These are phyloP conservation scores for Cladophialophora exuberans DNA, from an alignment of 2,329 filamentous ascomycete genomes.

Conservation along the genomic window DNA sequence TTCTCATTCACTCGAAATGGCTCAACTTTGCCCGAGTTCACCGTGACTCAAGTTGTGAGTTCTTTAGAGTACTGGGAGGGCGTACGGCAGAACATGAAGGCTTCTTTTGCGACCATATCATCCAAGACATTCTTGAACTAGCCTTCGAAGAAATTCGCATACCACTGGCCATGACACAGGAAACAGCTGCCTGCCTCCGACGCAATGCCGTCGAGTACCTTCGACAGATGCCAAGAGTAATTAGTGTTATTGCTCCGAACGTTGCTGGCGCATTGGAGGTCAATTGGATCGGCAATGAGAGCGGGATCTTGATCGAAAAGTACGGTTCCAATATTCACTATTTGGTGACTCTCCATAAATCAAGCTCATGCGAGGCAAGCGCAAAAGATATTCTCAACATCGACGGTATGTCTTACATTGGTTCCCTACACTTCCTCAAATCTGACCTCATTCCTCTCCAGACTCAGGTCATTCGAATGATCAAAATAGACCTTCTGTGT, in stretches of 20 bases:
- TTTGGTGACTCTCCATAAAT: conserved; percentile 17
- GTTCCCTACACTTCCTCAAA: neutral
- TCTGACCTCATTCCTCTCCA: neutral
- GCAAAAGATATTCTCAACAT: conserved; percentile 9
- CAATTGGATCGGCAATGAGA: conserved; percentile 24
- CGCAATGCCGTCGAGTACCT: conserved; percentile 10
- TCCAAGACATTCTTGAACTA: conserved; percentile 21
- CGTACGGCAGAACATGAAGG: neutral
- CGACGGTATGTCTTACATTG: conserved; percentile 4
- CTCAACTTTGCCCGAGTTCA: conserved; percentile 29
- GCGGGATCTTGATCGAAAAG: conserved; percentile 7
- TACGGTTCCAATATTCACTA: conserved; percentile 18
- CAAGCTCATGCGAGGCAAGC: conserved; percentile 8
- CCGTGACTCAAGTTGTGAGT: conserved; percentile 9
- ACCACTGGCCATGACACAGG: conserved; percentile 3
- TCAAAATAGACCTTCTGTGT: neutral
- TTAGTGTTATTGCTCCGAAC: neutral
- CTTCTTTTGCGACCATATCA: conserved; percentile 26
- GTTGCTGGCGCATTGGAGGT: conserved; percentile 11
- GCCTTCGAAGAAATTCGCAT: conserved; percentile 10
- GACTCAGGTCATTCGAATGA: neutral
- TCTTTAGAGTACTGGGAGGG: conserved; percentile 7
- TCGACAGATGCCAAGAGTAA: conserved; percentile 19
- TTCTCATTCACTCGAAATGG: conserved; percentile 35
- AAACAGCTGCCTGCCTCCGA: conserved; percentile 2